Base-by-base conservation (phyloP, 2,329 filamentous ascomycete genomes). In the Colletotrichum sp. region DNA sequence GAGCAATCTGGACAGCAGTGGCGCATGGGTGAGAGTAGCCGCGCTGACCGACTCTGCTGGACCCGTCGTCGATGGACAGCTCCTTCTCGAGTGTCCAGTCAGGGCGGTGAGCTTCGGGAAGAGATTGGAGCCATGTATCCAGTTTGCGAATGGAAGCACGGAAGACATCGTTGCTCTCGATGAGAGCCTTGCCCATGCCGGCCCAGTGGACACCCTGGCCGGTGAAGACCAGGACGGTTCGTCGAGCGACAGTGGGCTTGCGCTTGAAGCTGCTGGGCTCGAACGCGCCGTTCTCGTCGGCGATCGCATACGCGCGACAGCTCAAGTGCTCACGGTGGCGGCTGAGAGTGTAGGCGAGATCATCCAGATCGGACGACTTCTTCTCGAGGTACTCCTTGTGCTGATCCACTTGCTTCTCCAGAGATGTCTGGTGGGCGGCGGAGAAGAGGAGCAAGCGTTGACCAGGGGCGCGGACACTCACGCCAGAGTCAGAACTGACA, bases 1-100 rank as follows among this genome's bases (percentile, higher is more conserved):
- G 77, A 0, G 79, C 85, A 13, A 89, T 80, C 74, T 88, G 85
- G 8, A 84, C 74, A 7, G 80, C 80, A 3, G 84, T 85, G 61
- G 82, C 85, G 4, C 83, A 61, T 2, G 85, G 81, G 34, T 76
- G 69, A 25, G 69, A 73, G 22, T 76, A 59, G 16, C 79, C 81
- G 1, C 81, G 80, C 15, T 81, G 7, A 0, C 69, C 32, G 3
- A 79, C 84, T 7, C 78, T 76, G 57, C 82, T 76, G 36, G 81
- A 69, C 64, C 78, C 13, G 16, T 78, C 68, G 0, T 52, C 60
- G 44, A 81, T 82, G 15, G 82, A 76, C 2, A 82, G 74, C 12
- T 76, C 78, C 3, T 78, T 44, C 2, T 83, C 79, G 0, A 85
- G 67, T 19, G 77, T 61, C 39, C 78, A 77, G 6, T 79, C 75